Percentiles rank a stretch among this genome's conserved stretches.
Conservation (phyloP, 306 rosid species). For the Lupinus albus region DNA sequence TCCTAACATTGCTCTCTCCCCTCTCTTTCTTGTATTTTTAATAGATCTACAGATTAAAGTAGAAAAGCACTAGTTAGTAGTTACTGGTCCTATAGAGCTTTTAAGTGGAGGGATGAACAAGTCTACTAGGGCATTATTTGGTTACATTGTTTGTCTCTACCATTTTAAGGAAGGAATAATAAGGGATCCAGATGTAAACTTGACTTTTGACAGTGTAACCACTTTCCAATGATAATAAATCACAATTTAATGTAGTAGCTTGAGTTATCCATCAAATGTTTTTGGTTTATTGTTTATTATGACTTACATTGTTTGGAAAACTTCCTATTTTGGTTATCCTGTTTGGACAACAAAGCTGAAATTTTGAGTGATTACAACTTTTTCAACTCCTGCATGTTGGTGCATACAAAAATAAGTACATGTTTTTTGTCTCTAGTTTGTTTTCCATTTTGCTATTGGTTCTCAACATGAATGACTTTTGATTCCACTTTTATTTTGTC, state of each 20-base stretch:
- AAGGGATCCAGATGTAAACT: slow-evolving; percentile 46
- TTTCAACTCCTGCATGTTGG: too few relatives aligned
- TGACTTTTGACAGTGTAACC: slow-evolving; percentile 40
- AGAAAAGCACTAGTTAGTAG: slow-evolving; percentile 40
- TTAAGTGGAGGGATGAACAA: slow-evolving; percentile 38
- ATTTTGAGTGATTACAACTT: not conserved
- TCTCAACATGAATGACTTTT: too few relatives aligned
- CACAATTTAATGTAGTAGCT: slow-evolving; percentile 26
- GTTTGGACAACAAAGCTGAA: not conserved
- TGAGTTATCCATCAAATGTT: not conserved
- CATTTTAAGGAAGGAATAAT: slow-evolving; percentile 41
- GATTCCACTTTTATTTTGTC: too few relatives aligned
- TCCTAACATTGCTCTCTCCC: too few relatives aligned
- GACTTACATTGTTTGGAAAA: not conserved
- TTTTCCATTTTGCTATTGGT: too few relatives aligned
- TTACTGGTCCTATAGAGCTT: slow-evolving; percentile 43
- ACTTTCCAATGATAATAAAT: slow-evolving; percentile 48
- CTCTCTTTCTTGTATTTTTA: slow-evolving; percentile 43
- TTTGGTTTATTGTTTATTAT: not conserved
- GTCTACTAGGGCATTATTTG: slow-evolving; percentile 33
- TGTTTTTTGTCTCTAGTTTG: too few relatives aligned
- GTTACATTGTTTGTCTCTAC: slow-evolving; percentile 40
- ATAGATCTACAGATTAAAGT: slow-evolving; percentile 41
- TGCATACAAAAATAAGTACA: too few relatives aligned
- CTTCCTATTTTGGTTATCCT: not conserved